Evolutionary conservation across 306 rosid genomes (phyloP).

Genomic region (Crotalaria pallida): DNA sequence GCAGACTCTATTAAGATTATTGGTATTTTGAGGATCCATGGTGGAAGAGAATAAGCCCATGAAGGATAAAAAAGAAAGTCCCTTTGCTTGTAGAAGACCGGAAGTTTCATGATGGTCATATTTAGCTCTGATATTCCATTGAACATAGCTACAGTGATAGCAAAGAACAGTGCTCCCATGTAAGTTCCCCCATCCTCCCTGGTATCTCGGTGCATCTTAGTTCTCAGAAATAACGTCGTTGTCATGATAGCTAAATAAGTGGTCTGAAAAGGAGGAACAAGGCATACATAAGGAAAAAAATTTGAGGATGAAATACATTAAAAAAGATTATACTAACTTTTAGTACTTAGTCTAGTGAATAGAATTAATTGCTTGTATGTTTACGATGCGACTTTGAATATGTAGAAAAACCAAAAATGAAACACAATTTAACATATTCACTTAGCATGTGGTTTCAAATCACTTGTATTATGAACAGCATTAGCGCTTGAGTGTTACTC

Average conservation of each 20-base stretch:
- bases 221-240: constrained; percentile 65
- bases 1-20: constrained; percentile 55
- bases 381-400: too few relatives aligned
- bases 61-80: constrained; percentile 83
- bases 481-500: constrained; percentile 26
- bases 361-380: too few relatives aligned
- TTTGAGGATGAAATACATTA: too few relatives aligned
- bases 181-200: constrained; percentile 66
- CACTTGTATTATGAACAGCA: too few relatives aligned
- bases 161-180: constrained; percentile 82
- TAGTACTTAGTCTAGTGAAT: background rate
- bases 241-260: constrained; percentile 53
- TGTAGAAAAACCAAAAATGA: too few relatives aligned
- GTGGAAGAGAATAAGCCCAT: constrained; percentile 80
- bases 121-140: constrained; percentile 82
- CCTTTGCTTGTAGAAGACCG: constrained; percentile 85
- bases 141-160: constrained; percentile 62
- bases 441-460: too few relatives aligned
- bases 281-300: background rate
- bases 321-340: background rate
- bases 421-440: too few relatives aligned
- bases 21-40: constrained; percentile 90
- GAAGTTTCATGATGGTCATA: constrained; percentile 82
- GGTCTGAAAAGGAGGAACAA: constrained; percentile 42
- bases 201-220: constrained; percentile 54